Evolutionary conservation across 1,139 yeast genomes (phyloP).

Genomic region (Saccharomyces hybrid): DNA sequence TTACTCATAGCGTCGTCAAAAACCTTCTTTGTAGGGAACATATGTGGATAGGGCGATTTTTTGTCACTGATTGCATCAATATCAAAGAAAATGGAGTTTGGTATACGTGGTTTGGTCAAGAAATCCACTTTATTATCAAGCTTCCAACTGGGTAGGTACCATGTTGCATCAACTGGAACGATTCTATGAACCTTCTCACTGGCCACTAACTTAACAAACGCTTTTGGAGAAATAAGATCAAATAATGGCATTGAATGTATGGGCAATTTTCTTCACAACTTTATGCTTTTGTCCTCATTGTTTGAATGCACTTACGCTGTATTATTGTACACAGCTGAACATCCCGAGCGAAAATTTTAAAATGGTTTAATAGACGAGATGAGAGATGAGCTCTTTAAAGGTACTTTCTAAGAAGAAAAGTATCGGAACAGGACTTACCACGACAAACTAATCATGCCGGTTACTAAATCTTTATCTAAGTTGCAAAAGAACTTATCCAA

Average conservation of each 20-base stretch:
- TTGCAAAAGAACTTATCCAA: slow-evolving; percentile 49
- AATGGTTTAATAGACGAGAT: background rate
- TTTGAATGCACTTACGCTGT: background rate
- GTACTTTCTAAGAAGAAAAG: background rate
- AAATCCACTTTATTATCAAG: slow-evolving; percentile 53
- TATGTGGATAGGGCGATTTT: slow-evolving; percentile 69
- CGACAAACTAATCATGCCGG: slow-evolving; percentile 49
- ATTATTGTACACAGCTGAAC: background rate
- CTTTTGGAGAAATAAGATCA: slow-evolving; percentile 26
- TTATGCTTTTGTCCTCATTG: background rate
- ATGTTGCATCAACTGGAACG: slow-evolving; percentile 77
- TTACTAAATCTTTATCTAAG: slow-evolving; percentile 64
- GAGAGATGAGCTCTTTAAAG: background rate
- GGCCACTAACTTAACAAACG: slow-evolving; percentile 15
- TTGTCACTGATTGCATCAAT: slow-evolving; percentile 60
- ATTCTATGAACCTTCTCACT: slow-evolving; percentile 32
- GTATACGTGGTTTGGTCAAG: slow-evolving; percentile 46
- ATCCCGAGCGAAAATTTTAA: slow-evolving; percentile 2
- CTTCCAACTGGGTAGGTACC: slow-evolving; percentile 80
- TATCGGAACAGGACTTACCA: background rate
- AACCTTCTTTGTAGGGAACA: slow-evolving; percentile 59
- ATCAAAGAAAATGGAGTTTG: slow-evolving; percentile 69
- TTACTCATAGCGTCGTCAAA: slow-evolving; percentile 49
- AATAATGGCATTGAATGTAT: slow-evolving; percentile 19
- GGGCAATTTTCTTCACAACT: background rate